Evolutionary conservation across 768 basidiomycete genomes (phyloP).

Genomic region (Boletus patriciae): DNA sequence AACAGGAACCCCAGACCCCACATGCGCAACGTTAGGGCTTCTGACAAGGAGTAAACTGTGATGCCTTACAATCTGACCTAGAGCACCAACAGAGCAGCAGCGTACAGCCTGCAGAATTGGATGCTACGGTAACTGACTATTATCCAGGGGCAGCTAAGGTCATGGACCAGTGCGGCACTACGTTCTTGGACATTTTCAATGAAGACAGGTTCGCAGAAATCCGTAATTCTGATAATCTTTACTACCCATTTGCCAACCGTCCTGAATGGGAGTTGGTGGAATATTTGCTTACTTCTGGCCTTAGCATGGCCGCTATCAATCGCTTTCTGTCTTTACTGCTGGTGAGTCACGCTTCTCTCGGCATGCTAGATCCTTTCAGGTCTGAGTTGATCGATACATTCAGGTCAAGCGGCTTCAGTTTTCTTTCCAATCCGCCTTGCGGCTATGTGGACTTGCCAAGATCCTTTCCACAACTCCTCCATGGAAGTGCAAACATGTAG

Average conservation of each 20-base stretch:
- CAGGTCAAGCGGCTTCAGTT: slow-evolving; percentile 20
- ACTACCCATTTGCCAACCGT: background rate
- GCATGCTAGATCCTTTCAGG: background rate
- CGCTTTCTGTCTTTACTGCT: background rate
- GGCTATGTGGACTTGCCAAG: background rate
- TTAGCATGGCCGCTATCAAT: background rate
- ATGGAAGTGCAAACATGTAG: background rate
- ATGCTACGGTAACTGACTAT: background rate
- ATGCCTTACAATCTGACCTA: background rate
- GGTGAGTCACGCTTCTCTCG: background rate
- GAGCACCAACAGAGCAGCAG: background rate
- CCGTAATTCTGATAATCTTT: background rate
- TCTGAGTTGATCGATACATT: background rate
- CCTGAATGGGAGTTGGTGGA: background rate
- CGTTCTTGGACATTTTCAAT: background rate
- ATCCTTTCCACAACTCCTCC: background rate
- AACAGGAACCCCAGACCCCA: no score
- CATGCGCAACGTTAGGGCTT: background rate
- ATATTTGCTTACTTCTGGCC: background rate
- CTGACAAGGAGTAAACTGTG: background rate
- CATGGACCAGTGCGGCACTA: background rate
- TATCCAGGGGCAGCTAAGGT: background rate
- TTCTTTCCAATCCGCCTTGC: slow-evolving; percentile 19
- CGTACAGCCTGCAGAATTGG: no score
- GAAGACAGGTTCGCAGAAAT: background rate